Conservation (phyloP, 2,329 filamentous ascomycete genomes). For the Botrytis byssoidea region DNA sequence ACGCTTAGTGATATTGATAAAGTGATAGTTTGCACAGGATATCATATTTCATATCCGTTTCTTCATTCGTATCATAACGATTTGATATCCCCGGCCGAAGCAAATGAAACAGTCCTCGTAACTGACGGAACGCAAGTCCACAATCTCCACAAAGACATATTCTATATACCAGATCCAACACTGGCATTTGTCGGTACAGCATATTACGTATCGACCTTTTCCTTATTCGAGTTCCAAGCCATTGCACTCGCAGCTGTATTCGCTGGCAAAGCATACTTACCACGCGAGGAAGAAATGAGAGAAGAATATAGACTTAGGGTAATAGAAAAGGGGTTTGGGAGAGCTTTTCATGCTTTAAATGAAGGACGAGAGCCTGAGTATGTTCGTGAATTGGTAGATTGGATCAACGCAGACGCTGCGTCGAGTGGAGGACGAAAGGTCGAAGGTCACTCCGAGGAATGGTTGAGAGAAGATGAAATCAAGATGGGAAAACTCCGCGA, state of each 20-base stretch:
- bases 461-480: slow-evolving; percentile 12
- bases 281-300: slow-evolving; percentile 26
- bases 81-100: slow-evolving; percentile 44
- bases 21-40: slow-evolving; percentile 67
- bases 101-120: slow-evolving; percentile 54
- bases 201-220: slow-evolving; percentile 50
- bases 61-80: slow-evolving; percentile 49
- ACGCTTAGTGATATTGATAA: slow-evolving; percentile 56
- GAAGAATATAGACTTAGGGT: slow-evolving; percentile 18
- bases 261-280: slow-evolving; percentile 42
- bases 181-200: slow-evolving; percentile 48
- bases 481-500: slow-evolving; percentile 1
- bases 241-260: slow-evolving; percentile 46
- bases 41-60: slow-evolving; percentile 66
- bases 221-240: slow-evolving; percentile 51
- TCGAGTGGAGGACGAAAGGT: slow-evolving; percentile 1
- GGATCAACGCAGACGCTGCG: slow-evolving; percentile 18
- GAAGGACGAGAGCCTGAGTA: slow-evolving; percentile 7
- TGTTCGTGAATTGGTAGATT: slow-evolving; percentile 14
- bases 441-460: slow-evolving; percentile 13
- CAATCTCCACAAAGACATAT: slow-evolving; percentile 53
- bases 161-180: slow-evolving; percentile 50
- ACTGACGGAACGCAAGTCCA: slow-evolving; percentile 47
- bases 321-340: slow-evolving; percentile 17
- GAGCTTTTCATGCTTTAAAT: slow-evolving; percentile 15